Evolutionary conservation across 352 stramenopile genomes (phyloP).

Genomic region (Globisporangium solare): DNA sequence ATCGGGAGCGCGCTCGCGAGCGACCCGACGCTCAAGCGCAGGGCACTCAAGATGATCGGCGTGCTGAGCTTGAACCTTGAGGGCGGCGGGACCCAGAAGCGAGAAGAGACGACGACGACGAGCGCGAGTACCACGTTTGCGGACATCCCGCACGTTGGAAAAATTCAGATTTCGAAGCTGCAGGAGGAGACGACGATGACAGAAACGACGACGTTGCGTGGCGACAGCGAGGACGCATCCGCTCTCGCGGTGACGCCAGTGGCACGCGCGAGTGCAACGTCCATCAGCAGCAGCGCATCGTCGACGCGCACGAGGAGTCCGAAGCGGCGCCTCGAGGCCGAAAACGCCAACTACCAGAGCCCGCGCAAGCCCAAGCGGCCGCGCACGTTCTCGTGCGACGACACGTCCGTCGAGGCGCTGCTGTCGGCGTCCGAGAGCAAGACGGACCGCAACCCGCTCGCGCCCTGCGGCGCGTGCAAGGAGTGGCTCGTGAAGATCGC

Average conservation of each 20-base stretch:
- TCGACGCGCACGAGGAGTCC: neutral
- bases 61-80: slow-evolving; percentile 88
- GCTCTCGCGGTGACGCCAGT: neutral
- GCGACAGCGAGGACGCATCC: neutral
- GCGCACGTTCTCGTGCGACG: slow-evolving; percentile 78
- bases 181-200: neutral
- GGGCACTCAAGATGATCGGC: slow-evolving; percentile 93
- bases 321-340: slow-evolving; percentile 9
- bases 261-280: slow-evolving; percentile 4
- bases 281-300: slow-evolving; percentile 4
- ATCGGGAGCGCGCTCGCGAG: slow-evolving; percentile 96
- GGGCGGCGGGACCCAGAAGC: slow-evolving; percentile 12
- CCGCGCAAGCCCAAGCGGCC: slow-evolving; percentile 75
- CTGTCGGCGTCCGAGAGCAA: slow-evolving; percentile 19
- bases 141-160: slow-evolving; percentile 9
- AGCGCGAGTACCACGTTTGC: slow-evolving; percentile 1
- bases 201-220: neutral
- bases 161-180: slow-evolving; percentile 10
- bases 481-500: slow-evolving; percentile 99
- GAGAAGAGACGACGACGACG: slow-evolving; percentile 4
- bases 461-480: slow-evolving; percentile 97
- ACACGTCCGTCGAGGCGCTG: slow-evolving; percentile 45
- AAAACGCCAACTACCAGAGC: slow-evolving; percentile 15
- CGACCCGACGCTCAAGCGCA: slow-evolving; percentile 89
- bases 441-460: slow-evolving; percentile 93